Evolutionary conservation across 1,284 basidiomycete genomes (phyloP).

Genomic region (Retiboletus flavoniger): DNA sequence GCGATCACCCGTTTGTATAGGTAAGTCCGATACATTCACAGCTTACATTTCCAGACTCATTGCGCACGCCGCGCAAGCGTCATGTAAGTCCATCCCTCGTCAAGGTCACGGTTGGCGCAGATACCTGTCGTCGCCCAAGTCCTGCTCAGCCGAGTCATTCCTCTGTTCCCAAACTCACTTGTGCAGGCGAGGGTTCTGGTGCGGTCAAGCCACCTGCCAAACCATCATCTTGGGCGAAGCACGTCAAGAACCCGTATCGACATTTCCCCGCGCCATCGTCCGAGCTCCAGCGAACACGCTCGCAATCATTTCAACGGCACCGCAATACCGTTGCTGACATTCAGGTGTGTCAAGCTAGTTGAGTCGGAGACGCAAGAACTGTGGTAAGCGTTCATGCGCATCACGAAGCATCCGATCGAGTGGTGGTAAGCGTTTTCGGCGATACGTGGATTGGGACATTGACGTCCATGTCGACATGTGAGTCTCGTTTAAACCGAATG

Average conservation of each 20-base stretch:
- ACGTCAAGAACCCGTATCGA: conserved; percentile 18
- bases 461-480: too few relatives aligned
- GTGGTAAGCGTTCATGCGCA: too few relatives aligned
- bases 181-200: conserved; percentile 13
- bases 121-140: conserved; percentile 3
- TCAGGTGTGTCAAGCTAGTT: too few relatives aligned
- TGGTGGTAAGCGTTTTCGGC: too few relatives aligned
- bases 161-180: conserved; percentile 11
- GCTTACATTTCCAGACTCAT: conserved; percentile 18
- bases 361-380: too few relatives aligned
- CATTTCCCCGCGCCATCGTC: conserved; percentile 25
- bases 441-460: too few relatives aligned
- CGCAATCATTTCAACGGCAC: too few relatives aligned
- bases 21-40: conserved; percentile 9
- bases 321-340: too few relatives aligned
- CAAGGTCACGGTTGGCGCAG: conserved; percentile 22
- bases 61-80: conserved; percentile 34
- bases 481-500: too few relatives aligned
- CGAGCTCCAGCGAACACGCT: not conserved
- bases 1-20: conserved; percentile 13
- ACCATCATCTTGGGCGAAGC: conserved; percentile 12
- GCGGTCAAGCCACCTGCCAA: not conserved
- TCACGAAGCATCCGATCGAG: too few relatives aligned
- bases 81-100: conserved; percentile 33
- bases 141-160: not conserved